Evolutionary conservation across 805 yeast genomes (phyloP), one percentile per base, ranked within the genome.

Genomic region (Yamadazyma nakazawae): DNA sequence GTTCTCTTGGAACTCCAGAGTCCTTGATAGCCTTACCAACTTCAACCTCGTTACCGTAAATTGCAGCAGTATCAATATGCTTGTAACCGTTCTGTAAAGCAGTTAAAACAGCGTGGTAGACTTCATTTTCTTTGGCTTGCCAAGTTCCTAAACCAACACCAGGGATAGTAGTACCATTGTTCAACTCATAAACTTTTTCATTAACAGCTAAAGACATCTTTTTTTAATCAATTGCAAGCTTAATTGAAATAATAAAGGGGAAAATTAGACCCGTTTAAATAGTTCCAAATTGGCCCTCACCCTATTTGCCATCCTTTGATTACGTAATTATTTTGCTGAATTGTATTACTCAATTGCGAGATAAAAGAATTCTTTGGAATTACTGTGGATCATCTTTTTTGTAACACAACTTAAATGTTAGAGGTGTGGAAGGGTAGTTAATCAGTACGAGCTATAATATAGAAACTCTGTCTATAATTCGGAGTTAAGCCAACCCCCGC

Each of bases 21-120:
- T 80, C 82, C 45, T 66, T 74, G 46, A 77, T 66, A 3, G 71
- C 79, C 49, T 63, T 65, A 19, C 88, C 88, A 43, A 85, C 85
- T 47, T 75, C 79, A 40, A 60, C 81, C 63, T 87, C 92, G 59
- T 85, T 85, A 8, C 73, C 69, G 66, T 86, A 87, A 40, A 72
- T 71, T 34, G 81, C 79, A 28, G 96, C 95, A 21, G 89, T 80
- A 64, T 87, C 95, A 53, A 88, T 82, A 63, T 87, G 95, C 54
- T 80, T 76, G 68, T 85, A 85, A 26, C 92, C 92, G 41, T 73
- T 72, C 53, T 82, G 65, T 49, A 84, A 60, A 8, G 95, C 95
- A 30, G 72, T 58, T 40, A 68, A 62, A 39, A 83, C 88, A 32
- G 92, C 78, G 24, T 71, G 66, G 57, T 71, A 68, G 32, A 80